A percentile compares a stretch with the other conserved stretches of the same genome.
These are phyloP conservation scores for Pholiota molesta DNA, from an alignment of 768 basidiomycete genomes.

Conservation along the genomic window DNA sequence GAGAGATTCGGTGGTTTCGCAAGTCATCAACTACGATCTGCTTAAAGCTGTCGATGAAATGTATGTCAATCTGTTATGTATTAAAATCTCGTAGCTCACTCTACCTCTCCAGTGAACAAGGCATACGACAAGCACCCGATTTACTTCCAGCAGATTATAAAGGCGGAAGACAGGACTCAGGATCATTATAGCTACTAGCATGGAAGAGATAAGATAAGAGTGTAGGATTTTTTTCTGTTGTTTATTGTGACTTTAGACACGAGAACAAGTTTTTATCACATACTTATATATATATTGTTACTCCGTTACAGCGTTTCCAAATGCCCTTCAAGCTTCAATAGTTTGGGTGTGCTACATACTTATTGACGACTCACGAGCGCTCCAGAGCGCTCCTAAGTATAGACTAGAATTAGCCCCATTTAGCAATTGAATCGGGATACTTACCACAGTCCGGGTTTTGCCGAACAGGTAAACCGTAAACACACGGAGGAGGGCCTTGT, in stretches of 20 bases:
- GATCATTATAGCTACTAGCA: slow-evolving; percentile 40
- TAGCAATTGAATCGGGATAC: slow-evolving; percentile 3
- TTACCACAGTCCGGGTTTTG: slow-evolving; percentile 17
- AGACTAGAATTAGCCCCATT: background rate
- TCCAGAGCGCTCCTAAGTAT: too few relatives aligned
- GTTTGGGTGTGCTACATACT: background rate
- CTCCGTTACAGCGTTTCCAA: background rate
- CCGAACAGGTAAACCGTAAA: slow-evolving; percentile 40
- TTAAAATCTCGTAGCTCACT: background rate
- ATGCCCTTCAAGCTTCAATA: background rate
- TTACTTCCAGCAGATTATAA: slow-evolving; percentile 66
- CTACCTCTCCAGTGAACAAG: slow-evolving; percentile 56
- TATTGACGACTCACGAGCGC: too few relatives aligned
- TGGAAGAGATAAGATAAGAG: background rate
- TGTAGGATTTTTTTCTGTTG: background rate
- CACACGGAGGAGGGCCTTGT: slow-evolving; percentile 35
- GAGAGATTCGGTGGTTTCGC: slow-evolving; percentile 87
- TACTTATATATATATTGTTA: background rate
- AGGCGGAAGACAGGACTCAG: slow-evolving; percentile 48
- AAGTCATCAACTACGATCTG: slow-evolving; percentile 94
- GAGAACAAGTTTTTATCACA: background rate
- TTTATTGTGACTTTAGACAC: background rate
- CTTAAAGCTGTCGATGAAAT: slow-evolving; percentile 89
- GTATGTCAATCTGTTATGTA: slow-evolving; percentile 48
- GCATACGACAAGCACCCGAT: slow-evolving; percentile 60